A percentile compares a stretch with the other conserved stretches of the same genome.
Evolutionary conservation across 768 basidiomycete genomes (phyloP).

Genomic region (Sarcomyxa edulis): DNA sequence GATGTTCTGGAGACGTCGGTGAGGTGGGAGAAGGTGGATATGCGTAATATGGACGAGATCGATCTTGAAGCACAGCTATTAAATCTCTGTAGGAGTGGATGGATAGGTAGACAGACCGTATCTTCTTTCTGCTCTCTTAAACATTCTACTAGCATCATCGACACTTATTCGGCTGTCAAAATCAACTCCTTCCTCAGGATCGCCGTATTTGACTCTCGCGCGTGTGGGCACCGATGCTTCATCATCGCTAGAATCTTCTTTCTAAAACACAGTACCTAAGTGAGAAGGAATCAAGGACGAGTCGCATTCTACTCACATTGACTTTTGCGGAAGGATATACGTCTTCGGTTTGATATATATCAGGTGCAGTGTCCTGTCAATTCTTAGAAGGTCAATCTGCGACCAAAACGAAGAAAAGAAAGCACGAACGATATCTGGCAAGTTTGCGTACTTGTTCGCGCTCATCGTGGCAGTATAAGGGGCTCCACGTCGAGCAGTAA

Average conservation of each 20-base stretch:
- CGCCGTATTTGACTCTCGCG: slow-evolving; percentile 31
- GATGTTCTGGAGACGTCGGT: slow-evolving; percentile 21
- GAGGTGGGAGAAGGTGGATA: slow-evolving; percentile 60
- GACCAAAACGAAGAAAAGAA: slow-evolving; percentile 4
- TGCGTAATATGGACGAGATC: slow-evolving; percentile 52
- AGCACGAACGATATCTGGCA: slow-evolving; percentile 84
- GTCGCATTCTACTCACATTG: slow-evolving; percentile 34
- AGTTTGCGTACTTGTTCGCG: slow-evolving; percentile 74
- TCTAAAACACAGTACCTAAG: slow-evolving; percentile 27
- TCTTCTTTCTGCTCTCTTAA: slow-evolving; percentile 66
- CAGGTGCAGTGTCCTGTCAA: slow-evolving; percentile 79
- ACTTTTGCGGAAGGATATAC: slow-evolving; percentile 47
- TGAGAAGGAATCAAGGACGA: too few relatives aligned
- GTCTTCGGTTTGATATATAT: slow-evolving; percentile 91
- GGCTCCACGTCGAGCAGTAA: too few relatives aligned
- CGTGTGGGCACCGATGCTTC: slow-evolving; percentile 43
- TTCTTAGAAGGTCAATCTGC: slow-evolving; percentile 4
- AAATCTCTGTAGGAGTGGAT: not conserved
- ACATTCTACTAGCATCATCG: slow-evolving; percentile 65
- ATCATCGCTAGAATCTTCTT: slow-evolving; percentile 64
- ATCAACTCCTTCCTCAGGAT: slow-evolving; percentile 64
- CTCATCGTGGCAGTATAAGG: too few relatives aligned
- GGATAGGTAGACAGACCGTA: slow-evolving; percentile 31
- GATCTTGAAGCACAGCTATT: too few relatives aligned
- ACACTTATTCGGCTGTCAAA: slow-evolving; percentile 54